phyloP scores from a whole-genome alignment of 306 rosid genomes.

The Lupinus albus region DNA sequence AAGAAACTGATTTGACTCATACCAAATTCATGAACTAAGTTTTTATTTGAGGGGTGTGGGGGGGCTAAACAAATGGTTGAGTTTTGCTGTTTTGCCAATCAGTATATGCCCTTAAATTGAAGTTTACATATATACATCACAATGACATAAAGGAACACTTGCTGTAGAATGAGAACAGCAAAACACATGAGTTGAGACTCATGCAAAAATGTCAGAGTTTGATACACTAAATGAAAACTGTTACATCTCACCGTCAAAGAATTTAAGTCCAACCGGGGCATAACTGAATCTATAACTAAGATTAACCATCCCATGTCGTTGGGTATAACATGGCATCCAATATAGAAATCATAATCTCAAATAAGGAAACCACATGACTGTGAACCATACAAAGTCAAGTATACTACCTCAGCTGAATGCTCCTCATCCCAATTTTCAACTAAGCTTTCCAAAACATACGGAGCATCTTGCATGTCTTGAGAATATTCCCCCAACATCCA shows the following conservation, averaged over 20 bases:
- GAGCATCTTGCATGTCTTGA: conserved; percentile 95
- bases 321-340: neutral
- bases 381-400: conserved; percentile 23
- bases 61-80: neutral
- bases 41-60: neutral
- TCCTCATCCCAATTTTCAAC: conserved; percentile 97
- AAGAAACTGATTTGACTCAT: neutral
- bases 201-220: neutral
- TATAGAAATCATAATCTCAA: conserved; percentile 21
- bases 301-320: conserved; percentile 13
- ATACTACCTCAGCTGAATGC: conserved; percentile 81
- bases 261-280: conserved; percentile 13
- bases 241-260: conserved; percentile 5
- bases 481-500: conserved; percentile 99
- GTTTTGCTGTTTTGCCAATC: neutral
- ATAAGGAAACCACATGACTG: conserved; percentile 8
- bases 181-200: conserved; percentile 21
- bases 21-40: neutral
- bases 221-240: neutral
- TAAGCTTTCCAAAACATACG: conserved; percentile 83
- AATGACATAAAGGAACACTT: neutral
- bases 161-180: conserved; percentile 14
- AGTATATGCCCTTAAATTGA: neutral
- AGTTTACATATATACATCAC: neutral
- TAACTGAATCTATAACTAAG: conserved; percentile 13